Conservation (phyloP, 129 eudicot species). For the Erigeron canadensis region DNA sequence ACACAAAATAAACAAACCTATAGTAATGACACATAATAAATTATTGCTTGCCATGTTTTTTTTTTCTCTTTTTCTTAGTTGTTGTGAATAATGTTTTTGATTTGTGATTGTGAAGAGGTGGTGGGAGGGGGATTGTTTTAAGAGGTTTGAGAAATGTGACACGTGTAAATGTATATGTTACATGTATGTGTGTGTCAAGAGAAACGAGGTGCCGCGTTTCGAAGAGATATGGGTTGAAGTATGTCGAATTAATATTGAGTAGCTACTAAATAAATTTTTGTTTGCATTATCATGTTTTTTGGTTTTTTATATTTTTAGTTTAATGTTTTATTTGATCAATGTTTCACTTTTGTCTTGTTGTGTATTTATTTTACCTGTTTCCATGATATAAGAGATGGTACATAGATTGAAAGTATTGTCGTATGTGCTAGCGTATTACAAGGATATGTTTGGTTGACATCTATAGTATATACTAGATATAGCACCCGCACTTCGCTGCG, state of each 20-base stretch:
- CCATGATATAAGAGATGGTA: background rate
- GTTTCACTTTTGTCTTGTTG: background rate
- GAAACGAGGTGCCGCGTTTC: conserved; percentile 30
- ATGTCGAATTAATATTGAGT: conserved; percentile 17
- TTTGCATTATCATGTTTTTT: background rate
- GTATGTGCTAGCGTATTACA: background rate
- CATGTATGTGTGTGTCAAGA: conserved; percentile 27
- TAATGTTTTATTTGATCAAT: background rate
- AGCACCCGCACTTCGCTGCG: too few species aligned
- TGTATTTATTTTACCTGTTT: background rate
- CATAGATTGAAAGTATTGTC: background rate
- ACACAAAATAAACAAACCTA: background rate
- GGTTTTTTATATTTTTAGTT: background rate
- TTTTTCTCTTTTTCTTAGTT: conserved; percentile 8
- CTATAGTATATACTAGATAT: too few species aligned
- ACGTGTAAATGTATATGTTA: conserved; percentile 12
- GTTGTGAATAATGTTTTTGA: background rate
- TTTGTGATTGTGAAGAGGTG: background rate
- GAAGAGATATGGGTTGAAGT: background rate
- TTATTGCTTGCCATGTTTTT: background rate
- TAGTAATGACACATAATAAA: background rate
- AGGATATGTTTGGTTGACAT: background rate
- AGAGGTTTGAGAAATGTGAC: conserved; percentile 14
- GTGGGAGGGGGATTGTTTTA: conserved; percentile 1
- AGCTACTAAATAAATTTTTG: background rate